Evolutionary conservation across 257 asterid genomes (phyloP).

Genomic region (Ehretia macrophylla): DNA sequence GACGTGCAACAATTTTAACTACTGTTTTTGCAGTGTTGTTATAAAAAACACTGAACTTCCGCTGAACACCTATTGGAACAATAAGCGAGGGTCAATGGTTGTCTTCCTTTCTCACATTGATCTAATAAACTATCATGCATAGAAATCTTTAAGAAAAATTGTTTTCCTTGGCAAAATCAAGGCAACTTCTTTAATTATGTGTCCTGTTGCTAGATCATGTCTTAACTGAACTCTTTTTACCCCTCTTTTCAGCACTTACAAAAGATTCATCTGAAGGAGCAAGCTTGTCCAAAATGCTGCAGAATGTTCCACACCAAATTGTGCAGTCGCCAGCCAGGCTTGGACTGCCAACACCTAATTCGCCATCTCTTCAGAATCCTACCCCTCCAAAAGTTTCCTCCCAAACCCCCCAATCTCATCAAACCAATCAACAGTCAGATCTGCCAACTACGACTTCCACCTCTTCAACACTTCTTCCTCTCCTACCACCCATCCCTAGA

Average conservation of each 20-base stretch:
- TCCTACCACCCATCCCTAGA: constrained; percentile 85
- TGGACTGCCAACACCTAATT: constrained; percentile 84
- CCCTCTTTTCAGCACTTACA: background rate
- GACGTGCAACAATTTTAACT: too few relatives aligned
- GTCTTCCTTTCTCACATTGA: too few relatives aligned
- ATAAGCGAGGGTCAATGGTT: too few relatives aligned
- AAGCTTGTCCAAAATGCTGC: constrained; percentile 44
- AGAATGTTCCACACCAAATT: constrained; percentile 68
- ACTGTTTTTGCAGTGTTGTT: too few relatives aligned
- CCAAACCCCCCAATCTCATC: constrained; percentile 45
- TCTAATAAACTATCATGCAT: too few relatives aligned
- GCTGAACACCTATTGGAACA: too few relatives aligned
- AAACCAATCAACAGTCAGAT: constrained; percentile 36
- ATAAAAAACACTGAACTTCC: too few relatives aligned
- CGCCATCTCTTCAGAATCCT: constrained; percentile 72
- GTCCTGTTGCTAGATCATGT: too few relatives aligned
- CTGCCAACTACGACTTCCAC: constrained; percentile 40
- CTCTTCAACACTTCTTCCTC: constrained; percentile 80
- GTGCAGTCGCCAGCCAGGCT: constrained; percentile 90
- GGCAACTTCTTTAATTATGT: too few relatives aligned
- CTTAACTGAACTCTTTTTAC: too few relatives aligned
- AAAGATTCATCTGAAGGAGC: constrained; percentile 6
- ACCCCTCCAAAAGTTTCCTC: constrained; percentile 63
- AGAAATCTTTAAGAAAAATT: too few relatives aligned
- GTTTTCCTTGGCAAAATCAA: too few relatives aligned